Conservation (phyloP, 768 basidiomycete species). For the Sporobolomyces phaffii region DNA sequence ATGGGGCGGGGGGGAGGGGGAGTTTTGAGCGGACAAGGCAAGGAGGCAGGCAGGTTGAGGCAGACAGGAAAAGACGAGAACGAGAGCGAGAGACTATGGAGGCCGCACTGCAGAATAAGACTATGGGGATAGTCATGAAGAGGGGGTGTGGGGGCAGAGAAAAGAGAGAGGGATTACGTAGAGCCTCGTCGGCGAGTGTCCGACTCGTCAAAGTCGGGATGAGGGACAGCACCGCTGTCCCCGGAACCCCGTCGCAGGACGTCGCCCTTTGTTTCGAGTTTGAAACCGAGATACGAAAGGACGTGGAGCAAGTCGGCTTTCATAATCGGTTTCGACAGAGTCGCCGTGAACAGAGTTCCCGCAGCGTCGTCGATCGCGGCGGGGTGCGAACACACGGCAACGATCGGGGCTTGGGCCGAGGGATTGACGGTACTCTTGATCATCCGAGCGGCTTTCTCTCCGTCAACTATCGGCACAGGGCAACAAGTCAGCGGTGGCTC, state of each 20-base stretch:
- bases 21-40: too few relatives aligned
- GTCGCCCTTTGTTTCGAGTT: conserved; percentile 33
- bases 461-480: conserved; percentile 67
- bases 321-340: conserved; percentile 33
- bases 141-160: too few relatives aligned
- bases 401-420: conserved; percentile 85
- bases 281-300: conserved; percentile 38
- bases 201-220: not conserved
- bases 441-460: conserved; percentile 91
- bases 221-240: not conserved
- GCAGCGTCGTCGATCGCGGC: conserved; percentile 36
- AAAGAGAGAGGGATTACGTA: not conserved
- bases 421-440: conserved; percentile 95
- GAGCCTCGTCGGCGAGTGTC: not conserved
- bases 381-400: conserved; percentile 59
- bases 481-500: not conserved
- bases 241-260: not conserved
- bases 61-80: too few relatives aligned
- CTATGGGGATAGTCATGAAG: too few relatives aligned
- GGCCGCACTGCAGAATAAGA: too few relatives aligned
- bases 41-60: too few relatives aligned
- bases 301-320: conserved; percentile 39
- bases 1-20: too few relatives aligned
- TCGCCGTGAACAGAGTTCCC: conserved; percentile 41
- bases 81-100: too few relatives aligned